Base-by-base conservation (phyloP, 805 yeast species). In the Ogataea populi-albae region DNA sequence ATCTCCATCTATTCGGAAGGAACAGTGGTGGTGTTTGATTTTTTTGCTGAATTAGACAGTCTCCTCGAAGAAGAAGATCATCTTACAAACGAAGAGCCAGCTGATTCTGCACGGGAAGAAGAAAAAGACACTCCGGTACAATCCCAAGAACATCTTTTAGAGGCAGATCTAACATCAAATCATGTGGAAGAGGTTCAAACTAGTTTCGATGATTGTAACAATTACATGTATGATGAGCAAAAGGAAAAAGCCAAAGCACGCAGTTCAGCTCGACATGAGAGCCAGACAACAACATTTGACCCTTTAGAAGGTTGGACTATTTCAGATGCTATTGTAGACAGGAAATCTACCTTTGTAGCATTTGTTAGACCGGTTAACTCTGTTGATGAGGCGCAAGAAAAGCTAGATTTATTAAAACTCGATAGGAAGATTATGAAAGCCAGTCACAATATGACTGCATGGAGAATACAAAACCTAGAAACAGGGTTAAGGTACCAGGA, bases 301-400 rank as follows among this genome's bases (percentile, higher is more conserved):
- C 76, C 75, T 0, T 57, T 84, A n/a, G 73, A 66, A 26, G 83
- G 81, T 1, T 93, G 98, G 98, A 52, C 63, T 1, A 68, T 71
- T 8, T 81, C 95, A 1, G 94, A 84, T 1, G 84, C 94, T 0
- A 71, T 89, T 1, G 63, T 71, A 1, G 98, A 91, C 57, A 65
- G 97, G 37, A 87, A 86, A 10, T 87, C 96, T 0, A 80, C 86
- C 1, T 91, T 91, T 49, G 71, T 87, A 34, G 97, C 84, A 0
- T 83, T 77, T 54, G 86, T 89, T 0, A 65, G 77, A 23, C 62
- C 58, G 30, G 91, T 81, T 0, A 54, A 68, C 12, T 69, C 83
- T 0, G 81, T 79, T n/a, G 77, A 75, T 3, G 87, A 89, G 39
- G 94, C 88, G 2, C 56, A 66, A 37, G 62, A 61, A 5, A 67